These are phyloP conservation scores for Fusarium scirpi DNA, from an alignment of 2,329 filamentous ascomycete species.

Conservation along the genomic window DNA sequence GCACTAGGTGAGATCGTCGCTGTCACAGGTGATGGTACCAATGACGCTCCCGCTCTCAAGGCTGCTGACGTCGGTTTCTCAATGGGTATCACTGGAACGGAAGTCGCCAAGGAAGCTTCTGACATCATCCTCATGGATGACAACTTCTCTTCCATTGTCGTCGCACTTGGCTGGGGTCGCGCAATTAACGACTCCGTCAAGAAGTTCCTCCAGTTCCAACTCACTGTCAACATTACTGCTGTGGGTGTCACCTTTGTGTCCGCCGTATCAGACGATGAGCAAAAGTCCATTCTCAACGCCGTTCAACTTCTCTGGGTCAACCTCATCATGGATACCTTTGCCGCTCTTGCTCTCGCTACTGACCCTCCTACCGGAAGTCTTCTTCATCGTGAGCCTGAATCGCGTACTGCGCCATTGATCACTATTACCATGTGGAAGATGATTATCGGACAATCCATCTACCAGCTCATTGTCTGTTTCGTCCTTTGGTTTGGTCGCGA, in stretches of 20 bases:
- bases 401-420: conserved; percentile 78
- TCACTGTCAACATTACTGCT: conserved; percentile 78
- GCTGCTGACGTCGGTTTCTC: conserved; percentile 75
- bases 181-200: conserved; percentile 76
- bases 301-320: conserved; percentile 78
- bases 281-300: conserved; percentile 71
- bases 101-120: conserved; percentile 74
- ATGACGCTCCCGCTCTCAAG: conserved; percentile 74
- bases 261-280: conserved; percentile 65
- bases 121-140: conserved; percentile 76
- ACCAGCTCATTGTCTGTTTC: conserved; percentile 69
- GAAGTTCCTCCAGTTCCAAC: conserved; percentile 76
- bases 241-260: conserved; percentile 74
- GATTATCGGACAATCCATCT: conserved; percentile 71
- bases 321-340: conserved; percentile 77
- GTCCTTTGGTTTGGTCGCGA: conserved; percentile 69
- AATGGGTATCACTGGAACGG: conserved; percentile 75
- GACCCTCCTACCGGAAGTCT: conserved; percentile 70
- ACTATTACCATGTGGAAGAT: conserved; percentile 78
- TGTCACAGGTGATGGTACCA: conserved; percentile 75
- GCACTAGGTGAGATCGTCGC: conserved; percentile 75
- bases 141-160: conserved; percentile 74
- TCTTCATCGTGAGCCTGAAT: conserved; percentile 63
- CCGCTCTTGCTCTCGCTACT: conserved; percentile 72
- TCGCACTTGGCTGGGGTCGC: conserved; percentile 74